Conservation (phyloP, 371 early-diverging fungal genomes). For the Mucor saturninus region DNA sequence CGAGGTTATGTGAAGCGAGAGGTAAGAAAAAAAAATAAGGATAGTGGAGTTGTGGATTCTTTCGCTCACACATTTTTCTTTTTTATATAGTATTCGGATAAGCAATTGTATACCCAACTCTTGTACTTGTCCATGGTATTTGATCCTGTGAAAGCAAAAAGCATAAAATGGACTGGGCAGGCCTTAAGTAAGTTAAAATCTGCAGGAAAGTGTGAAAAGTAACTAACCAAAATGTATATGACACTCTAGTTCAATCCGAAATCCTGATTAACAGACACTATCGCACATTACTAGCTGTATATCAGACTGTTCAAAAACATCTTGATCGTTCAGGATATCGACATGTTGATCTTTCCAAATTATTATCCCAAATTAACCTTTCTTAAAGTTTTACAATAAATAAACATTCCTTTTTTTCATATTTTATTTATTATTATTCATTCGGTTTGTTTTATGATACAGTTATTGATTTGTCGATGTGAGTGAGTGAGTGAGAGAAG, state of each 20-base stretch:
- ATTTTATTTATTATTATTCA: neutral
- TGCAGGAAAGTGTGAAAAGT: neutral
- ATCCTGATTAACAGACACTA: constrained; percentile 33
- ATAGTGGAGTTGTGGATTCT: no score
- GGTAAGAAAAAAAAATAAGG: constrained; percentile 33
- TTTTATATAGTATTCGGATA: constrained; percentile 45
- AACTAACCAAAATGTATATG: constrained; percentile 2
- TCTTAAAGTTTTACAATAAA: neutral
- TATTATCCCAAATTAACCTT: constrained; percentile 40
- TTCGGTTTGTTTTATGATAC: constrained; percentile 1
- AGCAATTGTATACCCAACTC: constrained; percentile 54
- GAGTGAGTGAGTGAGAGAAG: neutral
- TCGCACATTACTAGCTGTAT: constrained; percentile 33
- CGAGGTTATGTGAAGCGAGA: constrained; percentile 68
- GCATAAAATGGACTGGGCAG: constrained; percentile 9
- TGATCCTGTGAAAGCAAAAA: constrained; percentile 43
- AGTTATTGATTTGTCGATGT: neutral
- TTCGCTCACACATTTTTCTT: no score
- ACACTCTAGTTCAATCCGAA: constrained; percentile 27
- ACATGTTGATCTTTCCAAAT: constrained; percentile 63
- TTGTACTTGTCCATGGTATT: constrained; percentile 49
- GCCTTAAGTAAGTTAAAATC: neutral
- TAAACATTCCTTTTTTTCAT: neutral
- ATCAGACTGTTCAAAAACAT: constrained; percentile 57
- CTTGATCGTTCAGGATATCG: constrained; percentile 65